Percentiles rank a stretch among this genome's conserved stretches.
Evolutionary conservation across 768 basidiomycete genomes (phyloP).

Genomic region (Lactarius hatsudake): DNA sequence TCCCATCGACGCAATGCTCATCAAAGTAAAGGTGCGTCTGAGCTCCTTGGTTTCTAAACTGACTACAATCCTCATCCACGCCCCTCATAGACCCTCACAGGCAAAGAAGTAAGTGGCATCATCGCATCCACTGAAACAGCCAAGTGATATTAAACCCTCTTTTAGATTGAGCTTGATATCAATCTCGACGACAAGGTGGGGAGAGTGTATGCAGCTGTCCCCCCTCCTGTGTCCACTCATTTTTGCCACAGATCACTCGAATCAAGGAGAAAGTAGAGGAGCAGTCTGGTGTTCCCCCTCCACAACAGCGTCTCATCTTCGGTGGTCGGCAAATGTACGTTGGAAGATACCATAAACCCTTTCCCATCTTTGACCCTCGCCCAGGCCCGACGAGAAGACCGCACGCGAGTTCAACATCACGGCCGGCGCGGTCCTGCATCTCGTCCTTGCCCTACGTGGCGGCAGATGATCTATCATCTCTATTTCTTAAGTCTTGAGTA

Average conservation of each 20-base stretch:
- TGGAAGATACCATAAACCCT: background rate
- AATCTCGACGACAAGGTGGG: slow-evolving; percentile 82
- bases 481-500: too few species aligned
- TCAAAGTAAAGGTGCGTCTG: slow-evolving; percentile 81
- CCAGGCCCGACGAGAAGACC: slow-evolving; percentile 88
- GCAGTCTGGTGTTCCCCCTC: slow-evolving; percentile 96
- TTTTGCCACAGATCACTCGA: slow-evolving; percentile 65
- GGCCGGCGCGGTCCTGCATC: slow-evolving; percentile 86
- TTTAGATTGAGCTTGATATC: slow-evolving; percentile 91
- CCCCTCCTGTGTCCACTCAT: background rate
- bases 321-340: slow-evolving; percentile 89
- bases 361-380: background rate
- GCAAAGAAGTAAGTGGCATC: slow-evolving; percentile 75
- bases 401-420: slow-evolving; percentile 79
- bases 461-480: slow-evolving; percentile 48
- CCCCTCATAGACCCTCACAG: slow-evolving; percentile 77
- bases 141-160: background rate
- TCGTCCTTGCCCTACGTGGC: slow-evolving; percentile 93
- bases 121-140: background rate
- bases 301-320: slow-evolving; percentile 92
- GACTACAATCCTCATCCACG: slow-evolving; percentile 13
- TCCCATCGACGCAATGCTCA: slow-evolving; percentile 53
- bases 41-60: background rate
- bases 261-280: slow-evolving; percentile 99
- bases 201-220: background rate